phyloP scores from a whole-genome alignment of 1,139 yeast species.

The Protomyces arabidopsidicola region DNA sequence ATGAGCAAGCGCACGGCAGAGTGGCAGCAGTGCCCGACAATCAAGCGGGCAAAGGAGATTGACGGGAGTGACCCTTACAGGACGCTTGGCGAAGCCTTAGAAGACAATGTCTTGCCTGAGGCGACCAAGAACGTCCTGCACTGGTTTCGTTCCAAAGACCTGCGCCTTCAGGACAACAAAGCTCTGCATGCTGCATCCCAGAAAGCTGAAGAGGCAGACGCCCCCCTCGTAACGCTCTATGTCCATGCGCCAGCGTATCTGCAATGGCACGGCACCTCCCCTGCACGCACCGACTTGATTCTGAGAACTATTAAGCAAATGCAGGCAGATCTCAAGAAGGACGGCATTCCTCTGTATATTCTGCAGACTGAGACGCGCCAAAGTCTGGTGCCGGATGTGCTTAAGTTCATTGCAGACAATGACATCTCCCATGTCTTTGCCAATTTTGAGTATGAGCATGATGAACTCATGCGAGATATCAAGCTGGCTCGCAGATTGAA shows the following conservation, averaged over 20 bases:
- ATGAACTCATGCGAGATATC: slow-evolving; percentile 47
- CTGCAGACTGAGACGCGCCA: slow-evolving; percentile 40
- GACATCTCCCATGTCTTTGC: slow-evolving; percentile 42
- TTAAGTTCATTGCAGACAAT: slow-evolving; percentile 34
- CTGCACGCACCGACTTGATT: slow-evolving; percentile 46
- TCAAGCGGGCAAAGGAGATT: slow-evolving; percentile 24
- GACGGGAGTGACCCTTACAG: slow-evolving; percentile 16
- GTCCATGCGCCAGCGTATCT: slow-evolving; percentile 45
- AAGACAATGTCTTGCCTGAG: slow-evolving; percentile 8
- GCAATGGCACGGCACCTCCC: slow-evolving; percentile 45
- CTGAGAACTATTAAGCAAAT: slow-evolving; percentile 41
- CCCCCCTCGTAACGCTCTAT: slow-evolving; percentile 44
- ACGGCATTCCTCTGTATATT: slow-evolving; percentile 46
- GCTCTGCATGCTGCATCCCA: slow-evolving; percentile 43
- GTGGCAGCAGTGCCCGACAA: slow-evolving; percentile 21
- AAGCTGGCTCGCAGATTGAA: slow-evolving; percentile 35
- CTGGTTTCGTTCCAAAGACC: slow-evolving; percentile 46
- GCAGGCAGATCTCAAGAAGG: slow-evolving; percentile 38
- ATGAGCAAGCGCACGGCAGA: background rate
- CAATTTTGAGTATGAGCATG: slow-evolving; percentile 51
- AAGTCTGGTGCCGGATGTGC: slow-evolving; percentile 34
- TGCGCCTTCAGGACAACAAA: slow-evolving; percentile 45
- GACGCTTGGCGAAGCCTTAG: slow-evolving; percentile 4
- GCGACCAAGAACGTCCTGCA: slow-evolving; percentile 40
- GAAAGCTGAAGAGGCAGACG: slow-evolving; percentile 37